A percentile compares a stretch with the other conserved stretches of the same genome.
These are phyloP conservation scores for Pseudoneurospora amorphoporcata DNA, from an alignment of 495 filamentous ascomycete species.

Conservation along the genomic window DNA sequence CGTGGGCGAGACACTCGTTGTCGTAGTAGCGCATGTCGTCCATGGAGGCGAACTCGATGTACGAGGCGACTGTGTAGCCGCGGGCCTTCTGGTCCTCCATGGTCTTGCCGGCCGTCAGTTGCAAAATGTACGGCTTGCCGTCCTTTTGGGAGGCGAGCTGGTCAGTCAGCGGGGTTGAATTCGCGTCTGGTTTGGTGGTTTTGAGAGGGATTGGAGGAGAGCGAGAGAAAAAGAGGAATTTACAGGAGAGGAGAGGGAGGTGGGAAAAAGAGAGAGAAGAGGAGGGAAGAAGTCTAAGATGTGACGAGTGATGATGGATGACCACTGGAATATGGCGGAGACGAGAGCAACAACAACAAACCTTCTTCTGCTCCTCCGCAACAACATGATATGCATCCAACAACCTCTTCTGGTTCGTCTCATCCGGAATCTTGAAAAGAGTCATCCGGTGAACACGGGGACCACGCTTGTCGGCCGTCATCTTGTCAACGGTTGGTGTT, in stretches of 20 bases:
- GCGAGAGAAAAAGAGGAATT: too few relatives aligned
- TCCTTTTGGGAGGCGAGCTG: constrained; percentile 30
- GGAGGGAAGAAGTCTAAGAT: neutral
- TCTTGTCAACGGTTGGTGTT: neutral
- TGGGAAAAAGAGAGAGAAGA: neutral
- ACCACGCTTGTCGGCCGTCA: neutral
- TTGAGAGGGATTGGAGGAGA: too few relatives aligned
- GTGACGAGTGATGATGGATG: neutral
- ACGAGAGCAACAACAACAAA: constrained; percentile 4
- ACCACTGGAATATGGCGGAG: neutral
- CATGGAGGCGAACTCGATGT: constrained; percentile 47
- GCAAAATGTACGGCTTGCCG: constrained; percentile 56
- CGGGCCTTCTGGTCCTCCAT: constrained; percentile 45
- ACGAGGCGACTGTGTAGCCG: constrained; percentile 53
- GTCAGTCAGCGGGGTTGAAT: neutral
- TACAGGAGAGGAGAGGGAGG: too few relatives aligned
- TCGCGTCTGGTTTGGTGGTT: neutral
- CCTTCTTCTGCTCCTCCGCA: constrained; percentile 17
- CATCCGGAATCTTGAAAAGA: constrained; percentile 29
- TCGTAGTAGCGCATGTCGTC: constrained; percentile 70
- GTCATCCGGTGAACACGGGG: constrained; percentile 22
- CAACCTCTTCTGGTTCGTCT: constrained; percentile 20
- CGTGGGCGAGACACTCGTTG: constrained; percentile 50
- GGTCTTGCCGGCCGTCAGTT: constrained; percentile 32
- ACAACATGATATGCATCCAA: constrained; percentile 22